Base-by-base conservation (phyloP, 257 asterid genomes). In the Penstemon eatonii region DNA sequence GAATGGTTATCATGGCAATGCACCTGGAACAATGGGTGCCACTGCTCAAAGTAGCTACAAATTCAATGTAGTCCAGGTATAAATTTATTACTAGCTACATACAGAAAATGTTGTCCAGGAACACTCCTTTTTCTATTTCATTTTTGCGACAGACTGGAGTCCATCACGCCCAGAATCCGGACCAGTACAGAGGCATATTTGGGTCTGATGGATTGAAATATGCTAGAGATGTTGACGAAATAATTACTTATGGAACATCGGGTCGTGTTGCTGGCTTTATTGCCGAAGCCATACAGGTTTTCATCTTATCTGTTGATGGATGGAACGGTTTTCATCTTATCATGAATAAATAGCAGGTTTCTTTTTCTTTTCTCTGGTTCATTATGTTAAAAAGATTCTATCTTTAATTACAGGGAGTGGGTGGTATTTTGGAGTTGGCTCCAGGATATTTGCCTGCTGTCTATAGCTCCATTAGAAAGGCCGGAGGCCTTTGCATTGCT, bases 1-100 rank as follows among this genome's bases (percentile, higher is more conserved):
- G 86, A 93, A 90, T 50, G 90, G 92, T 5, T 88, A 93, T 78
- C 99, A 93, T 80, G 97, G 99, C 56, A 93, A 93, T 76, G 98
- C 96, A 7, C 75, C 88, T 19, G 97, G 75, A 15, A 88, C 98
- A 7, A 90, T 93, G 98, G 91, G 83, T 8, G 82, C 92, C 63
- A 93, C 98, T 59, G 97, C 92, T 55, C 97, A 88, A 73, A 82
- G 87, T 76, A 80, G 83, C 74, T 93, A 89, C 75, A 93, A 90
- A 49, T 93, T 88, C 87, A 93, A 93, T 53, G 87, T 90, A 68
- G 84, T 89, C 46, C 98, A 92, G 98, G 98, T 92, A 73, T 36
- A 52, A 42, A 18, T 8, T n/a, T 40, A 51, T 11, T 25, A 15
- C 18, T 15, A 15, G 18, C 18, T 15, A 15, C 18, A 15, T 15